Conservation (phyloP, 495 filamentous ascomycete species). For the Neurospora sublineolata region DNA sequence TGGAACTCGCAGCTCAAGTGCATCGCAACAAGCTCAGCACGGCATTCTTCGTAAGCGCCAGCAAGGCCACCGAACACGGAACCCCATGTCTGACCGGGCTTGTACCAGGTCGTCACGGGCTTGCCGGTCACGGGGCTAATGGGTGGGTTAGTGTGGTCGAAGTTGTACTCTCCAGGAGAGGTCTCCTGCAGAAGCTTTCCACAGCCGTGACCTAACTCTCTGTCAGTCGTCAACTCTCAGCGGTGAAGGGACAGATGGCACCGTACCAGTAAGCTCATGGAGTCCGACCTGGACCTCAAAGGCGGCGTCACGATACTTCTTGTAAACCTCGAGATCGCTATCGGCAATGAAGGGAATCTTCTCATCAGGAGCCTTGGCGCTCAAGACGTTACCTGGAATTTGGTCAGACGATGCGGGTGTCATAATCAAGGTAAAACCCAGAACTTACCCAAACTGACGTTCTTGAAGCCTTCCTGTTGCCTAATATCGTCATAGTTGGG, state of each 20-base stretch:
- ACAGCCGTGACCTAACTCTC: slow-evolving; percentile 55
- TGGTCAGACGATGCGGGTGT: background rate
- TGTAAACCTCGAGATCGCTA: slow-evolving; percentile 63
- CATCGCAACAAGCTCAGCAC: slow-evolving; percentile 85
- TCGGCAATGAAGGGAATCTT: slow-evolving; percentile 76
- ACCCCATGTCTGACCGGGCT: slow-evolving; percentile 88
- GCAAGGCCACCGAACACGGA: slow-evolving; percentile 80
- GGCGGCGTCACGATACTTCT: slow-evolving; percentile 66
- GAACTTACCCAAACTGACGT: slow-evolving; percentile 44
- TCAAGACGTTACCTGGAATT: slow-evolving; percentile 78
- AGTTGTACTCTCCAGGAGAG: slow-evolving; percentile 70
- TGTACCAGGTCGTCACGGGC: slow-evolving; percentile 77
- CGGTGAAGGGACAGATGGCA: background rate
- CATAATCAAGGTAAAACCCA: background rate
- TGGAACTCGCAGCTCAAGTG: slow-evolving; percentile 78
- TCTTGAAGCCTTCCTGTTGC: slow-evolving; percentile 94
- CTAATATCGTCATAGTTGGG: slow-evolving; percentile 94
- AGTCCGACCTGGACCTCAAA: slow-evolving; percentile 95
- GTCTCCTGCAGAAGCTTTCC: slow-evolving; percentile 93
- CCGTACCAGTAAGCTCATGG: slow-evolving; percentile 75
- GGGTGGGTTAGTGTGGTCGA: slow-evolving; percentile 67
- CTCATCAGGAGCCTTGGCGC: slow-evolving; percentile 81
- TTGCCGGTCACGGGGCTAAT: slow-evolving; percentile 66
- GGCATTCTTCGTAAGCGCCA: slow-evolving; percentile 67
- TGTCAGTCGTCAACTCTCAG: background rate